Base-by-base conservation (phyloP, 73 alveolate species). In the Uronychia setigera region DNA sequence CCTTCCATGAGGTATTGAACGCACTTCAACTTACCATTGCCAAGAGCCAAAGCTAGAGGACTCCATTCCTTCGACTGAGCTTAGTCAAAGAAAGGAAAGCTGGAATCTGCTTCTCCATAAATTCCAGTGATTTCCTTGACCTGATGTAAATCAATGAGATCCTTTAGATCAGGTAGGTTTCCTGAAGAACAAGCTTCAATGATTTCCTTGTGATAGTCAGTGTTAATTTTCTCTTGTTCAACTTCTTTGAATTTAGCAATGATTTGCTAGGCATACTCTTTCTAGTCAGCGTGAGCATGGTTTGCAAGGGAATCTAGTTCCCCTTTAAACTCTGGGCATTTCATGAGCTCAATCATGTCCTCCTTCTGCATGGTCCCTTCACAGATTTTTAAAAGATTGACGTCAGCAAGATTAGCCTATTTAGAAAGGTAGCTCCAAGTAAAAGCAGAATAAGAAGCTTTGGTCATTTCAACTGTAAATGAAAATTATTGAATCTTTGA, bases 1-100 rank as follows among this genome's bases (percentile, higher is more conserved):
- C 67, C 67, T 46, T 46, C 67, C 67, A 46, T 46, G 67, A 46
- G 67, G 67, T 46, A 46, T 46, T 46, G 67, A 19, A 46, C 67
- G 19, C 5, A 5, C 67, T 46, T 46, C 19, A 46, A 19, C 67
- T 19, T 46, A 19, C 67, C 67, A 19, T 46, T 46, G n/a, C 67
- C 67, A 11, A 46, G 67, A 46, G 67, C 67, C n/a, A 46, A 11
- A 11, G 67, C 67, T 11, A 46, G 67, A 19, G 67, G 67, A 46
- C 67, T 46, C 67, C 67, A 46, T 46, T 46, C 5, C n/a, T 46
- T 46, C n/a, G n/a, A 46, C 19, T 5, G 5, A 46, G 67, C 67
- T 19, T 46, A 11, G 67, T 46, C 67, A 46, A 19, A 5, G 19
- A 46, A 19, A 11, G 67, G 67, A 46, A 46, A 11, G 67, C 19